These are phyloP conservation scores for Macaranga tanarius DNA, from an alignment of 441 rosid genomes.

Conservation along the genomic window DNA sequence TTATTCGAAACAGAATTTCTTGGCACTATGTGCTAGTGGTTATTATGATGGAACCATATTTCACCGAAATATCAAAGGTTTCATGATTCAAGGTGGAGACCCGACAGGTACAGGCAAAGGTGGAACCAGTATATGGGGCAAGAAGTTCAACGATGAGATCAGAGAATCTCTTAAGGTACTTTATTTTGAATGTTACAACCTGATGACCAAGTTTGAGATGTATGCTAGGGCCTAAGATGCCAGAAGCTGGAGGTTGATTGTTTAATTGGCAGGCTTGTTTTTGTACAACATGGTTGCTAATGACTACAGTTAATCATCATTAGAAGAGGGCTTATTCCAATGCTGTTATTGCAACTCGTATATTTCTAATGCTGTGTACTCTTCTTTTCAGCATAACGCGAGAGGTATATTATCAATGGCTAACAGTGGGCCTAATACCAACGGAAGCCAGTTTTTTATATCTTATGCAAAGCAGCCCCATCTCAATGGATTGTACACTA, in stretches of 20 bases:
- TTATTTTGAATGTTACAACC: neutral
- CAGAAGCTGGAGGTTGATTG: slow-evolving; percentile 5
- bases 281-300: neutral
- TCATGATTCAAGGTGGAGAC: slow-evolving; percentile 99
- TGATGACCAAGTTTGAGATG: too few relatives aligned
- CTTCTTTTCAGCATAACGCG: slow-evolving; percentile 71
- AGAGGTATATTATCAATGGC: slow-evolving; percentile 95
- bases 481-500: slow-evolving; percentile 88
- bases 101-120: slow-evolving; percentile 96
- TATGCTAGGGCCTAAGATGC: neutral
- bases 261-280: neutral
- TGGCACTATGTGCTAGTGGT: slow-evolving; percentile 90
- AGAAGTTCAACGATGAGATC: slow-evolving; percentile 96
- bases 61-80: slow-evolving; percentile 91
- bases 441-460: slow-evolving; percentile 96
- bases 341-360: neutral
- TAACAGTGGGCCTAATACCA: slow-evolving; percentile 95
- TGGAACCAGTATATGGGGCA: slow-evolving; percentile 96
- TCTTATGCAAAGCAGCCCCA: slow-evolving; percentile 89
- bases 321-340: neutral
- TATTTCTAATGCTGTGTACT: slow-evolving; percentile 7
- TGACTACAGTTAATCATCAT: neutral
- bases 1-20: slow-evolving; percentile 60
- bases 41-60: slow-evolving; percentile 87
- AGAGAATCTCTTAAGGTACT: slow-evolving; percentile 93